Conservation (phyloP, 768 basidiomycete species). For the Rhizopogon rudus region DNA sequence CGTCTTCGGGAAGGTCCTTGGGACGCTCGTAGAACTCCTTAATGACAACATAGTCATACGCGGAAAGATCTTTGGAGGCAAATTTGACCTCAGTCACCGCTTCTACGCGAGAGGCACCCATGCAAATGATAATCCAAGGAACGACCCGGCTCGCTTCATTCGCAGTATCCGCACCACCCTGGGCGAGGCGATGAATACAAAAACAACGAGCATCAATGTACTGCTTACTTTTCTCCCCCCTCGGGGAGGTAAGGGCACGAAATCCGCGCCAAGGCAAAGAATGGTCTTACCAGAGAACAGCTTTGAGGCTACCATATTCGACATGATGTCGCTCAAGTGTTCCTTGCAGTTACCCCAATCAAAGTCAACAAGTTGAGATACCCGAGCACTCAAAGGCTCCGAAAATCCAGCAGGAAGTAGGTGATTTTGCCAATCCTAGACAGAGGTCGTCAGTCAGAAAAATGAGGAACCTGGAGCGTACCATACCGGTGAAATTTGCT, state of each 20-base stretch:
- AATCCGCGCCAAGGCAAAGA: slow-evolving; percentile 54
- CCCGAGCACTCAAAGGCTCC: slow-evolving; percentile 32
- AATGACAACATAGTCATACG: slow-evolving; percentile 62
- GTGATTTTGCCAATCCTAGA: slow-evolving; percentile 58
- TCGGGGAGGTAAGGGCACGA: slow-evolving; percentile 38
- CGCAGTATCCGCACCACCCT: slow-evolving; percentile 20
- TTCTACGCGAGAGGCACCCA: slow-evolving; percentile 74
- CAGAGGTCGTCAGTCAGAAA: neutral
- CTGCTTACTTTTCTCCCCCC: slow-evolving; percentile 19
- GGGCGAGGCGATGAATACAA: slow-evolving; percentile 1
- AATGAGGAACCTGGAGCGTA: slow-evolving; percentile 3
- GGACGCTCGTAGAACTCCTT: slow-evolving; percentile 38
- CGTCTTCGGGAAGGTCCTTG: slow-evolving; percentile 15
- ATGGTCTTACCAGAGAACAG: slow-evolving; percentile 50
- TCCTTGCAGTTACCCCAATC: slow-evolving; percentile 46
- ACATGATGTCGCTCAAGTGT: slow-evolving; percentile 55
- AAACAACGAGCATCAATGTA: neutral
- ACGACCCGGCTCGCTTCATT: slow-evolving; percentile 42
- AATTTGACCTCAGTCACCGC: slow-evolving; percentile 46
- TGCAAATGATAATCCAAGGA: slow-evolving; percentile 65
- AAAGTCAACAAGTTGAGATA: slow-evolving; percentile 44
- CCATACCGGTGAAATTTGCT: slow-evolving; percentile 28
- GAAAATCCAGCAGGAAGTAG: slow-evolving; percentile 51
- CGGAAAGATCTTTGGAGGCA: slow-evolving; percentile 28
- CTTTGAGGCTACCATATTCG: slow-evolving; percentile 51